Evolutionary conservation across 306 rosid genomes (phyloP).

Genomic region (Medicago ruthenica): DNA sequence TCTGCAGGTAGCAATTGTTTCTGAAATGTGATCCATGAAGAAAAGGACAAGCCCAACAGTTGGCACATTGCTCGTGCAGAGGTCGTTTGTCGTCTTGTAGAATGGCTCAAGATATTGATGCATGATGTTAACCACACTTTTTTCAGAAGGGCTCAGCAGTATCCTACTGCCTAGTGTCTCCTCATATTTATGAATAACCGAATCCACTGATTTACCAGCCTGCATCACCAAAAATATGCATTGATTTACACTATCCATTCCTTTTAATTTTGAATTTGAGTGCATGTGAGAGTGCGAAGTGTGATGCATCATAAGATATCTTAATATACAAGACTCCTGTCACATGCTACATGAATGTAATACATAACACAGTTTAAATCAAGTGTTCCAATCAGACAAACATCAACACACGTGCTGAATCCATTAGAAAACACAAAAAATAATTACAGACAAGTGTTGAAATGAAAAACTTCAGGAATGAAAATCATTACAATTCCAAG

Average conservation of each 20-base stretch:
- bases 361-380: conserved; percentile 2
- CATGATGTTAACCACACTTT: conserved; percentile 66
- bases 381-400: conserved; percentile 35
- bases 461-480: conserved; percentile 24
- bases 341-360: conserved; percentile 16
- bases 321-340: conserved; percentile 4
- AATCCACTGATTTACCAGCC: conserved; percentile 90
- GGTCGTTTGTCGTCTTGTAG: conserved; percentile 88
- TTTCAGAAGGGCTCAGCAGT: conserved; percentile 73
- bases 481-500: conserved; percentile 10
- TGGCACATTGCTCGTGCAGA: conserved; percentile 86
- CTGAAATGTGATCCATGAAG: conserved; percentile 98
- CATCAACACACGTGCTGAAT: neutral
- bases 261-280: conserved; percentile 34
- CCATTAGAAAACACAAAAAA: conserved; percentile 16
- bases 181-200: conserved; percentile 75
- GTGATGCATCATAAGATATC: conserved; percentile 29
- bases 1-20: conserved; percentile 75
- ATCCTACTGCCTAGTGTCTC: conserved; percentile 70
- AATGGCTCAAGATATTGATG: conserved; percentile 94
- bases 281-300: conserved; percentile 12
- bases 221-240: conserved; percentile 47
- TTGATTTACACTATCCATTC: conserved; percentile 29
- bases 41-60: conserved; percentile 89
- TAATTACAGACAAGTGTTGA: neutral